Percentiles rank a stretch among this genome's conserved stretches.
These are phyloP conservation scores for Pisolithus marmoratus DNA, from an alignment of 768 basidiomycete species.

Conservation along the genomic window DNA sequence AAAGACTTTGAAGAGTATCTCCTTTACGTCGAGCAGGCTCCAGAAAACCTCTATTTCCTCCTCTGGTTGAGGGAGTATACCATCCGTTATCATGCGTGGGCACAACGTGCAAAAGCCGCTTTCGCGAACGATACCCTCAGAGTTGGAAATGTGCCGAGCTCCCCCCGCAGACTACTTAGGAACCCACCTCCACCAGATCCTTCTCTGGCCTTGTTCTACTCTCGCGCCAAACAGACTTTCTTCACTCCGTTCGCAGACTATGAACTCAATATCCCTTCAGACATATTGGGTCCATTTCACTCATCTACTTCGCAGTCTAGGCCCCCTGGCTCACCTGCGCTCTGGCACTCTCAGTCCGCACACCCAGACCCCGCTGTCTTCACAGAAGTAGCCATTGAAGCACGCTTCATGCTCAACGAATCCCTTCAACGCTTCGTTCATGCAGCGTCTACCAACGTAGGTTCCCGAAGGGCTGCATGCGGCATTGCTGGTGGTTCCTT, in stretches of 20 bases:
- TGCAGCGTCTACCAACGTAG: slow-evolving; percentile 65
- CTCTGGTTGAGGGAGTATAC: slow-evolving; percentile 79
- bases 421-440: slow-evolving; percentile 62
- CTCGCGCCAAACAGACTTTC: slow-evolving; percentile 77
- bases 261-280: slow-evolving; percentile 66
- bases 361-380: slow-evolving; percentile 68
- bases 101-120: slow-evolving; percentile 21
- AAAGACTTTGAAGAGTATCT: slow-evolving; percentile 81
- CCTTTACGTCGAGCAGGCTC: slow-evolving; percentile 67
- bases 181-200: slow-evolving; percentile 39
- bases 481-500: slow-evolving; percentile 61
- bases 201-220: slow-evolving; percentile 67
- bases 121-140: slow-evolving; percentile 36
- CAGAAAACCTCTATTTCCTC: slow-evolving; percentile 82
- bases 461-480: slow-evolving; percentile 62
- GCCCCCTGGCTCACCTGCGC: slow-evolving; percentile 4
- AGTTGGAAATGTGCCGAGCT: slow-evolving; percentile 33
- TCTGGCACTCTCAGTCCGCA: slow-evolving; percentile 25
- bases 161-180: slow-evolving; percentile 25
- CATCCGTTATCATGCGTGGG: slow-evolving; percentile 39
- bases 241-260: slow-evolving; percentile 67
- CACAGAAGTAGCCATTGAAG: slow-evolving; percentile 51
- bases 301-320: slow-evolving; percentile 12
- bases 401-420: slow-evolving; percentile 52
- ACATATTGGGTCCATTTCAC: slow-evolving; percentile 58